These are phyloP conservation scores for Porpolomopsis calyptriformis DNA, from an alignment of 768 basidiomycete species.

Conservation along the genomic window DNA sequence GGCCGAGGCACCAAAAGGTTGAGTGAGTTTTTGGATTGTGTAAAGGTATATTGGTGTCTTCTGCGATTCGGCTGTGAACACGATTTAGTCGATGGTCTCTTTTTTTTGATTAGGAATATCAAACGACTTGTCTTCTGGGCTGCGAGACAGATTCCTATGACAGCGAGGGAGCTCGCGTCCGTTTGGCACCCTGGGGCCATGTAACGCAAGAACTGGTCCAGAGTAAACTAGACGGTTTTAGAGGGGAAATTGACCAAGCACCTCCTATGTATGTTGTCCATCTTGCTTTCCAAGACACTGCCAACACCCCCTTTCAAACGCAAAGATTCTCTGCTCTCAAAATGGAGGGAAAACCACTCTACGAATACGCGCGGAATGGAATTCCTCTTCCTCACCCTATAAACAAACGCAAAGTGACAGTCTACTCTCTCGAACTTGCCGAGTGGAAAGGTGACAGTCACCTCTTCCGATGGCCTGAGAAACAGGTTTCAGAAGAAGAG, in stretches of 20 bases:
- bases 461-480: slow-evolving; percentile 63
- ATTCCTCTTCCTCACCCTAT: slow-evolving; percentile 93
- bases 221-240: slow-evolving; percentile 55
- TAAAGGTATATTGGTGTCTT: slow-evolving; percentile 51
- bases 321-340: slow-evolving; percentile 91
- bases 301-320: neutral
- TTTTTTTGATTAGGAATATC: slow-evolving; percentile 59
- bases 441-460: slow-evolving; percentile 77
- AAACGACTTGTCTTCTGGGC: slow-evolving; percentile 81
- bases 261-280: slow-evolving; percentile 71
- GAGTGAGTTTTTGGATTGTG: slow-evolving; percentile 71
- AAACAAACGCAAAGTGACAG: slow-evolving; percentile 70
- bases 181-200: slow-evolving; percentile 70
- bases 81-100: neutral
- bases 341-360: slow-evolving; percentile 93
- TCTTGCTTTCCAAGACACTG: slow-evolving; percentile 1
- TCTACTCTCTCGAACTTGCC: slow-evolving; percentile 69
- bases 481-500: slow-evolving; percentile 56
- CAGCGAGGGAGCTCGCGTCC: slow-evolving; percentile 74
- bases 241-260: slow-evolving; percentile 79
- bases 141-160: slow-evolving; percentile 95
- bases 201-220: slow-evolving; percentile 73
- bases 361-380: slow-evolving; percentile 90
- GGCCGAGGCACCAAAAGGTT: slow-evolving; percentile 86
- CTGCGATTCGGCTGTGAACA: neutral